Base-by-base conservation (phyloP, 805 yeast species). In the Starmerella stigmatis region DNA sequence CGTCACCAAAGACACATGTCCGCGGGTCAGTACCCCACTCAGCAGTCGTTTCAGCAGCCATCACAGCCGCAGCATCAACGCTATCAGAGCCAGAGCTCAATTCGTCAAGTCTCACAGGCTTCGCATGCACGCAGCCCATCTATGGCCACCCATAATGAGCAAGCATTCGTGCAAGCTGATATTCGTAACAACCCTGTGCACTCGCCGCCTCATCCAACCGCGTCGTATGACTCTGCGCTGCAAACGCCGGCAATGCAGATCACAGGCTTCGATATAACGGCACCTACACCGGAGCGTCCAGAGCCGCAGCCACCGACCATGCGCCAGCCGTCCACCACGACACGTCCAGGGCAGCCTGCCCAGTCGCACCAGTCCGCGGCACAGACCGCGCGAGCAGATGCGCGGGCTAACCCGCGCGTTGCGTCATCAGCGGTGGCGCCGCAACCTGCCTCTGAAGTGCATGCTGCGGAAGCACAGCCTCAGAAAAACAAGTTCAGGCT, bases 21-120 rank as follows among this genome's bases (percentile, higher is more conserved):
- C 8, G 16, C 34, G 3, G 19, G 30, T n/a, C 25, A 20, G 25
- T 22, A 4, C n/a, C n/a, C 5, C 23, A 9, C 12, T 22, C 29
- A 34, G 29, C 28, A 31, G n/a, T 15, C 20, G 26, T 44, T 51
- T 37, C 50, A 51, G 25, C 46, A 48, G 29, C 43, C 51, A 12
- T 44, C 20, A 20, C 16, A 17, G 21, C 16, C 30, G 32, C 30
- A 30, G 13, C 45, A 48, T 23, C 35, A 42, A 34, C 29, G 46
- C 19, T 25, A 31, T 9, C 32, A 44, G 17, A 35, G 44, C 28
- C 29, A 25, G 25, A 32, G 32, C 44, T 39, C 32, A 26, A 28
- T 19, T 29, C 25, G 39, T 21, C 15, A 44, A 36, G 19, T 15
- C 46, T 28, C 27, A 26, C 26, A 32, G 27, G 26, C 31, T 45